phyloP scores from a whole-genome alignment of 208 protist species.

The Borovskyia barvae region DNA sequence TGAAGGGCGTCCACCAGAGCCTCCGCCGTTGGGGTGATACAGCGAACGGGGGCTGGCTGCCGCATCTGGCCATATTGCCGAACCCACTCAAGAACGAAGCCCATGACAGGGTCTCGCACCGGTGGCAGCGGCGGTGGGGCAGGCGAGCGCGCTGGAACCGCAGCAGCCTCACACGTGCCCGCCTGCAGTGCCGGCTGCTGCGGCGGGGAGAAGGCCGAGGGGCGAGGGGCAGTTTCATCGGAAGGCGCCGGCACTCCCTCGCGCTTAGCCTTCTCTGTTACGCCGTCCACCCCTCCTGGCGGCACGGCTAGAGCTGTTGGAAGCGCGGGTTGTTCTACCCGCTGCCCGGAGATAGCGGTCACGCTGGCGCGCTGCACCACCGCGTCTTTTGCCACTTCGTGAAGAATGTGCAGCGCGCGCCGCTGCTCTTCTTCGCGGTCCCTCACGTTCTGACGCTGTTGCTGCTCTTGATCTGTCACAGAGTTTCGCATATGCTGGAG shows the following conservation, averaged over 20 bases:
- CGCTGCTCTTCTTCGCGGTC: slow-evolving; percentile 30
- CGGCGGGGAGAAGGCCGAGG: too few species aligned
- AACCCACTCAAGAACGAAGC: slow-evolving; percentile 79
- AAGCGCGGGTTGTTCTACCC: too few species aligned
- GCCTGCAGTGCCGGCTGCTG: too few species aligned
- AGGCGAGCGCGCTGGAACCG: neutral
- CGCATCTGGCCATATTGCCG: slow-evolving; percentile 36
- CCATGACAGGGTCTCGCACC: slow-evolving; percentile 65
- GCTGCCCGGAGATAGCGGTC: too few species aligned
- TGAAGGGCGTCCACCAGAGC: slow-evolving; percentile 7
- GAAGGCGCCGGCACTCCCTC: too few species aligned
- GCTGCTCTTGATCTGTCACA: slow-evolving; percentile 4
- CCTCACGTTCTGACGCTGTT: slow-evolving; percentile 1
- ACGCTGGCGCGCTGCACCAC: too few species aligned
- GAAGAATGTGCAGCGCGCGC: neutral
- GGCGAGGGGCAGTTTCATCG: too few species aligned
- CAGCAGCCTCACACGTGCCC: neutral
- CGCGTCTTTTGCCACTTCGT: neutral
- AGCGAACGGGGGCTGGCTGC: too few species aligned
- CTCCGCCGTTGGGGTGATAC: too few species aligned
- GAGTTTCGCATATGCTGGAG: neutral
- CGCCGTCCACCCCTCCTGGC: too few species aligned
- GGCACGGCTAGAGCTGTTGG: too few species aligned
- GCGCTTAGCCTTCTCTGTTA: too few species aligned
- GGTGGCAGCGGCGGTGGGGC: neutral